These are phyloP conservation scores for Phytophthora tentaculata DNA, from an alignment of 352 stramenopile genomes.

Conservation along the genomic window DNA sequence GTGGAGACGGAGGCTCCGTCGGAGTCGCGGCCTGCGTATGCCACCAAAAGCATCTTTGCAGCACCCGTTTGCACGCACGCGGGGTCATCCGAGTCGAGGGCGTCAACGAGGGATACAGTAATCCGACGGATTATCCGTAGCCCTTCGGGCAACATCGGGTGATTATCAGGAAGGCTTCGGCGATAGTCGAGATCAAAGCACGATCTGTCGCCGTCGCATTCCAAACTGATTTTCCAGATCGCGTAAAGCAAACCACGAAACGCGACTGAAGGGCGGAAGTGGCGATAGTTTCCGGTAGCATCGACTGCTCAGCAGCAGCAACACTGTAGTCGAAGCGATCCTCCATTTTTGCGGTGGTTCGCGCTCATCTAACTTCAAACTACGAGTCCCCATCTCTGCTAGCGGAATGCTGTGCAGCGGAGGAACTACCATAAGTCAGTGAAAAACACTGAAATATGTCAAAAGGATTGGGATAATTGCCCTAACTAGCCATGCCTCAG, in stretches of 20 bases:
- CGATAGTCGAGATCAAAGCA: slow-evolving; percentile 16
- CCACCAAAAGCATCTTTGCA: neutral
- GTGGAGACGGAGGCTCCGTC: neutral
- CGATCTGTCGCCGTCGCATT: slow-evolving; percentile 10
- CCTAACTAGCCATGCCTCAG: too few relatives aligned
- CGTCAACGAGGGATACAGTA: neutral
- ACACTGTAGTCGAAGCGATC: neutral
- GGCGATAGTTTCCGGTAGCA: neutral
- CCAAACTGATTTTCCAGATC: neutral
- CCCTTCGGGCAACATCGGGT: neutral
- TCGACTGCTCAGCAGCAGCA: neutral
- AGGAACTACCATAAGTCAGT: too few relatives aligned
- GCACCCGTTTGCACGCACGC: neutral
- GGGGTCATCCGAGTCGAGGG: slow-evolving; percentile 12
- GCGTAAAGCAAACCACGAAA: neutral
- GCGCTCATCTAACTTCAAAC: slow-evolving; percentile 8
- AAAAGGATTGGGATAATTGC: too few relatives aligned
- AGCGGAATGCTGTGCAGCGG: neutral
- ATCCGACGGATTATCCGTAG: too few relatives aligned
- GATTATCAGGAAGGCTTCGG: slow-evolving; percentile 19
- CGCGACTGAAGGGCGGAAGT: neutral
- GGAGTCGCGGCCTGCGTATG: too few relatives aligned
- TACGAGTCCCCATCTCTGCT: neutral
- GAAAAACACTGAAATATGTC: too few relatives aligned
- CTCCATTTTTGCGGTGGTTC: neutral